Evolutionary conservation across 73 alveolate species (phyloP).

Genomic region (Paraurostyla sp.): DNA sequence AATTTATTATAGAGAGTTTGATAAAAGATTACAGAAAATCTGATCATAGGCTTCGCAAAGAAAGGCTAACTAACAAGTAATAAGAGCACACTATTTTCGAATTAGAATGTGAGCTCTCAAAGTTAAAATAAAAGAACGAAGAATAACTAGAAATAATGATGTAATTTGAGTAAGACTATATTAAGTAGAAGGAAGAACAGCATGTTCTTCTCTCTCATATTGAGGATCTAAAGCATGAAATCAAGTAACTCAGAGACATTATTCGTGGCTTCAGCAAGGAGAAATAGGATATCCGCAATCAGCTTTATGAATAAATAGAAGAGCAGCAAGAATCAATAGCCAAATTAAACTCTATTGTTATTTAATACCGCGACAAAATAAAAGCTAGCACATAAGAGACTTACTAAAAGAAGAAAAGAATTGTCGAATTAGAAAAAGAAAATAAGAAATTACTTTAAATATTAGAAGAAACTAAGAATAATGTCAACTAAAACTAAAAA

Average conservation of each 20-base stretch:
- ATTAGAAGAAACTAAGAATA: neutral
- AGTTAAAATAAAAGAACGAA: neutral
- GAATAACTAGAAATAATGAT: constrained; percentile 20
- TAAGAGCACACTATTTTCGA: neutral
- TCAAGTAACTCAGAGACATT: neutral
- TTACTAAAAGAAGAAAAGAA: neutral
- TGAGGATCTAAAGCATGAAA: neutral
- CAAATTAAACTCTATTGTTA: neutral
- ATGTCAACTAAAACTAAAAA: neutral
- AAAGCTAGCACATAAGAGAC: neutral
- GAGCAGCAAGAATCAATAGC: neutral
- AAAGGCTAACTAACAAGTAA: neutral
- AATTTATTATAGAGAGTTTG: neutral
- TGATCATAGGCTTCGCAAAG: neutral
- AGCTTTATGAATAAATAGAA: neutral
- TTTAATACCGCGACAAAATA: constrained; percentile 31
- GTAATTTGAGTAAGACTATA: constrained; percentile 4
- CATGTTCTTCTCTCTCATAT: neutral
- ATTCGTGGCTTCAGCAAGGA: neutral
- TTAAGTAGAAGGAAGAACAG: constrained; percentile 6
- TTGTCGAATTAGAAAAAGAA: neutral
- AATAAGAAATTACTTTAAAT: neutral
- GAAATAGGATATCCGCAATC: neutral
- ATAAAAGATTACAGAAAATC: constrained; percentile 2
- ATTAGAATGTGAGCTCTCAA: neutral